Evolutionary conservation across 441 rosid genomes (phyloP).

Genomic region (Breynia disticha): DNA sequence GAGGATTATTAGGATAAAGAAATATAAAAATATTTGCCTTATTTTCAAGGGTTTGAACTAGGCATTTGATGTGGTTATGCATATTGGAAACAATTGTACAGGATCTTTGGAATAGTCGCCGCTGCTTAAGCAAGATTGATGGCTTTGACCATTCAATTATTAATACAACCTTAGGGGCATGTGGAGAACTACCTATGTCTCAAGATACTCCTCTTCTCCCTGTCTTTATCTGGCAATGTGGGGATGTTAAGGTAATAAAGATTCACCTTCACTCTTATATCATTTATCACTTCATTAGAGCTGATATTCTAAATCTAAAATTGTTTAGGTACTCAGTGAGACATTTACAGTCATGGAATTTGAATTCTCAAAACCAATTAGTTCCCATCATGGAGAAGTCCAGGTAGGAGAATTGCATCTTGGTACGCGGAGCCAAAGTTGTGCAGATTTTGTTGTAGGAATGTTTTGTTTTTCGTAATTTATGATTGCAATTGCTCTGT

Average conservation of each 20-base stretch:
- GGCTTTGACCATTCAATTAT: slow-evolving; percentile 84
- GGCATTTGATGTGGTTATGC: too few species aligned
- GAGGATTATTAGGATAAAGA: slow-evolving; percentile 3
- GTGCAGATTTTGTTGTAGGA: slow-evolving; percentile 1
- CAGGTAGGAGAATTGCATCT: slow-evolving; percentile 33
- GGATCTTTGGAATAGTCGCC: slow-evolving; percentile 84
- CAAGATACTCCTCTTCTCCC: slow-evolving; percentile 71
- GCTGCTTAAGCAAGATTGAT: slow-evolving; percentile 58
- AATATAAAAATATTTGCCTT: not conserved
- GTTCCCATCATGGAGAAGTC: slow-evolving; percentile 49
- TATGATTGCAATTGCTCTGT: slow-evolving; percentile 4
- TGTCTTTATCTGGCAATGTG: slow-evolving; percentile 83
- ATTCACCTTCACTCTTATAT: not conserved
- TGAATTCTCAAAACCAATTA: slow-evolving; percentile 56
- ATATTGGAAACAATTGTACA: slow-evolving; percentile 15
- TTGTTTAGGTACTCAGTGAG: slow-evolving; percentile 63
- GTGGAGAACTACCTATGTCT: slow-evolving; percentile 49
- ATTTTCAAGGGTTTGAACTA: not conserved
- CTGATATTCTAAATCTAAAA: not conserved
- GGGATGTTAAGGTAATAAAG: slow-evolving; percentile 53
- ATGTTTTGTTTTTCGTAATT: not conserved
- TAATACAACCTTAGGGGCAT: slow-evolving; percentile 74
- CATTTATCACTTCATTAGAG: too few species aligned
- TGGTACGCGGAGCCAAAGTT: not conserved
- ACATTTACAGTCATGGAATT: slow-evolving; percentile 63